Percentiles rank a stretch among this genome's conserved stretches.
Evolutionary conservation across 1,284 basidiomycete species (phyloP).

Genomic region (Leccinum pseudoinsigne): DNA sequence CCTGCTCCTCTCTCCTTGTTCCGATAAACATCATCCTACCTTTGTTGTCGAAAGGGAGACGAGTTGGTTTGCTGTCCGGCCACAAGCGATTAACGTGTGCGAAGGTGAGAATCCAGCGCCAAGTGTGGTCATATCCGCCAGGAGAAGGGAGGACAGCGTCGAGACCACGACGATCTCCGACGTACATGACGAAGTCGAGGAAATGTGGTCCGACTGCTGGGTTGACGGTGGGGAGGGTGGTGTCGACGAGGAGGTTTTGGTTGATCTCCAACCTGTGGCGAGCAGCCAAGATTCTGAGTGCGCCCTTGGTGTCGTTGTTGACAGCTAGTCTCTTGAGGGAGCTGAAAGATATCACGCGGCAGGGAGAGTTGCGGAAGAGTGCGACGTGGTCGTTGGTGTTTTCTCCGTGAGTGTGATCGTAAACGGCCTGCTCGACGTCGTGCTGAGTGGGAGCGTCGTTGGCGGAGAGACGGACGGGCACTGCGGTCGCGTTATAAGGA

Average conservation of each 20-base stretch:
- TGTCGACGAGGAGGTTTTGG: background rate
- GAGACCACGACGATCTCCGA: no score
- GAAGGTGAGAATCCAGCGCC: no score
- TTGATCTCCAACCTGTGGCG: background rate
- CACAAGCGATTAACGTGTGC: no score
- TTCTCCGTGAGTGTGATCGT: background rate
- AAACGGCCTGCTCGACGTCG: background rate
- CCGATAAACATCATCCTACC: no score
- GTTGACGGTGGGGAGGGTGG: background rate
- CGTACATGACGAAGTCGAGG: constrained; percentile 5
- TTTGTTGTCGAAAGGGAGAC: no score
- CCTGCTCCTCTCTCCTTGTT: no score
- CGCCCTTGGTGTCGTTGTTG: background rate
- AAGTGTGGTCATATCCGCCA: no score
- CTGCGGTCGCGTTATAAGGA: background rate
- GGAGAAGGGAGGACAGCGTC: no score
- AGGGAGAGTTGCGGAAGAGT: background rate
- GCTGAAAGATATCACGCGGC: background rate
- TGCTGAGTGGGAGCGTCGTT: background rate
- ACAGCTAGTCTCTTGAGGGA: background rate
- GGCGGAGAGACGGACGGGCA: background rate
- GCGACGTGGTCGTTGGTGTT: background rate
- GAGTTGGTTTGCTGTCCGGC: no score
- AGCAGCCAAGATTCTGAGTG: background rate
- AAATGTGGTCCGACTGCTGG: background rate